Percentiles rank a stretch among this genome's conserved stretches.
Evolutionary conservation across 306 rosid genomes (phyloP).

Genomic region (Comarum palustre): DNA sequence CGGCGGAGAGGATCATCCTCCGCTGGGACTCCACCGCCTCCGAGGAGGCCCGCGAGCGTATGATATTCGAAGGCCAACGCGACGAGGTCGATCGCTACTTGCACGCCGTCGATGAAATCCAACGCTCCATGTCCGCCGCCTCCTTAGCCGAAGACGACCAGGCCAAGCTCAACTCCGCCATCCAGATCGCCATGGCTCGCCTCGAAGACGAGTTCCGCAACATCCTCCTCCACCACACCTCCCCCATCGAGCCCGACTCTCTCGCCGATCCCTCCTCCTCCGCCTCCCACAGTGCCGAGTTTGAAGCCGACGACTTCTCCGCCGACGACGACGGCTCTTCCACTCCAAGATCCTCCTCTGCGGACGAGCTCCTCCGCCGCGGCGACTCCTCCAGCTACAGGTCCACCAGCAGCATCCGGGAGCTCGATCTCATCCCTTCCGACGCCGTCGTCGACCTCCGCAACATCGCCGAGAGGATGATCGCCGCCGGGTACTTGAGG

Average conservation of each 20-base stretch:
- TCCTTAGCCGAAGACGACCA: slow-evolving; percentile 50
- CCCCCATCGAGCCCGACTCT: slow-evolving; percentile 60
- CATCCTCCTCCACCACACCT: slow-evolving; percentile 67
- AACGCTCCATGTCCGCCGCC: slow-evolving; percentile 59
- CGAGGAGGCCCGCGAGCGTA: slow-evolving; percentile 68
- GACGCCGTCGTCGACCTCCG: slow-evolving; percentile 73
- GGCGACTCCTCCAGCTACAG: slow-evolving; percentile 49
- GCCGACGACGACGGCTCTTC: slow-evolving; percentile 6
- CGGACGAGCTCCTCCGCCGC: slow-evolving; percentile 40
- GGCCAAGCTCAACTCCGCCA: slow-evolving; percentile 53
- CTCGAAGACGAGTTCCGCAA: slow-evolving; percentile 93
- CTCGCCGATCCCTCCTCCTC: slow-evolving; percentile 48
- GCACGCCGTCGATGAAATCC: slow-evolving; percentile 91
- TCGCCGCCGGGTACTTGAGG: slow-evolving; percentile 70
- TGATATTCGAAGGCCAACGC: slow-evolving; percentile 81
- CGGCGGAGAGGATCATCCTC: slow-evolving; percentile 74
- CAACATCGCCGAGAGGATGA: slow-evolving; percentile 84
- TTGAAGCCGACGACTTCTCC: slow-evolving; percentile 8
- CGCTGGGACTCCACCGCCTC: slow-evolving; percentile 96
- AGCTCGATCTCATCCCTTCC: slow-evolving; percentile 85
- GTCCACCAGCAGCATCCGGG: slow-evolving; percentile 75
- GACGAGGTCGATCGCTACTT: slow-evolving; percentile 73
- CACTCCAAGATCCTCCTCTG: slow-evolving; percentile 1
- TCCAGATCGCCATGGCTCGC: slow-evolving; percentile 99
- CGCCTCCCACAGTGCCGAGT: background rate